Base-by-base conservation (phyloP, 139 green algal species). In the Coccomyxa sp. region DNA sequence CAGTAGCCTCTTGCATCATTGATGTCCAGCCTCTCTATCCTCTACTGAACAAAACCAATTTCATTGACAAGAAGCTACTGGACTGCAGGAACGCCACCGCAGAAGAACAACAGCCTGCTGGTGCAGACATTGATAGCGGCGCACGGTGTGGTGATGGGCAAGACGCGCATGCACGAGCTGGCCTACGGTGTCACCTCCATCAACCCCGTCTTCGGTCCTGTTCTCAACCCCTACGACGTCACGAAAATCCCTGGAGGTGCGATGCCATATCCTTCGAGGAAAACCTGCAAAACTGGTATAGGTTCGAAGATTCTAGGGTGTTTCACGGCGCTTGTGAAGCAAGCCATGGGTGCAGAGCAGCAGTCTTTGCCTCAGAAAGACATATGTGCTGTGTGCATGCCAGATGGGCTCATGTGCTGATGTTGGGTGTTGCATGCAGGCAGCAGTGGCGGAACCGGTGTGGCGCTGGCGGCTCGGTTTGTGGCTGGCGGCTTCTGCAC, bases 161-260 rank as follows among this genome's bases (percentile, higher is more conserved):
- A 85, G 57, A 85, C 81, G 23, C 51, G 77, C 25, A 81, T 85
- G 81, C 68, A 85, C 17, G 81, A 85, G 81, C 60, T 85, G 66
- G 81, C 81, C 31, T 60, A 85, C 15, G 81, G 81, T 0, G 25
- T 85, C 17, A 85, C 81, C 74, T 76, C 71, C 71, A 85, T 85
- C 81, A 85, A 85, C 71, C 81, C 81, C 15, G 45, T 63, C 51
- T 81, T 71, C 76, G 81, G 81, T 1, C 71, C 81, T 11, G 81
- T 85, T 18, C 81, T 85, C 15, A 85, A 85, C 81, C 81, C 81
- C 57, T 81, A 85, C 71, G 78, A 85, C 57, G 77, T 79, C 45
- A 25, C 77, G 14, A 58, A 77, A 77, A 67, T 77, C 74, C 60
- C 74, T 60, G 80, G 80, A 0, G 80, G 80, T 83, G 21, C 25